Base-by-base conservation (phyloP, 768 basidiomycete genomes). In the Clathrus columnatus region DNA sequence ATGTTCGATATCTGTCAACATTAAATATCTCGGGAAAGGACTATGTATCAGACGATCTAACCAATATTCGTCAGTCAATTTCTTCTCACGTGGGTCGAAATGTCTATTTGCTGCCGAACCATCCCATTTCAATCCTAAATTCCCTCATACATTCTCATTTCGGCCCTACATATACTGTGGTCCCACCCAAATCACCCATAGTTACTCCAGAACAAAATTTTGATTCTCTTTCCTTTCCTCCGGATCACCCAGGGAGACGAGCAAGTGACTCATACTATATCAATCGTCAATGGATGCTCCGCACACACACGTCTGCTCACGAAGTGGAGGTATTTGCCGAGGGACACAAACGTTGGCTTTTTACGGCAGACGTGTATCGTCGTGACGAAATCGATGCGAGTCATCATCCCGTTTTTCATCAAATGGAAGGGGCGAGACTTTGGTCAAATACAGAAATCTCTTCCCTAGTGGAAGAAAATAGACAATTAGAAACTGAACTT, bases 371-470 rank as follows among this genome's bases (percentile, higher is more conserved):
- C 72, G 96, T 99, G 51, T 99, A 98, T 70, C 74, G 96, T 49
- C 82, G 96, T 63, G 96, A 99, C 78, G 96, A 98, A 71, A 98
- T 99, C 59, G 96, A 99, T 72, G 79, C 81, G 11, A 89, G 87
- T 7, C 96, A 99, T 67, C 96, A 97, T 68, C 96, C 96, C 5
- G 90, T 96, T 32, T 99, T 99, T 66, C 96, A 99, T 70, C 96
- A 99, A 71, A 91, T 96, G 72, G 96, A 99, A 67, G 96, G 95
- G 27, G 91, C 93, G 11, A 73, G 83, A 28, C 83, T 97, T 54
- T 91, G 92, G 67, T 61, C 66, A 24, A 59, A 62, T 7, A 49
- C 60, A 0, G 77, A 80, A 21, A 74, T 85, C 59, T 63, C 75
- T 41, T 63, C 72, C 8, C 75, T 94, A 18, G 74, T 81, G 50